Percentiles rank a stretch among this genome's conserved stretches.
phyloP scores from a whole-genome alignment of 2,329 filamentous ascomycete species.

The Pleurostoma richardsiae region DNA sequence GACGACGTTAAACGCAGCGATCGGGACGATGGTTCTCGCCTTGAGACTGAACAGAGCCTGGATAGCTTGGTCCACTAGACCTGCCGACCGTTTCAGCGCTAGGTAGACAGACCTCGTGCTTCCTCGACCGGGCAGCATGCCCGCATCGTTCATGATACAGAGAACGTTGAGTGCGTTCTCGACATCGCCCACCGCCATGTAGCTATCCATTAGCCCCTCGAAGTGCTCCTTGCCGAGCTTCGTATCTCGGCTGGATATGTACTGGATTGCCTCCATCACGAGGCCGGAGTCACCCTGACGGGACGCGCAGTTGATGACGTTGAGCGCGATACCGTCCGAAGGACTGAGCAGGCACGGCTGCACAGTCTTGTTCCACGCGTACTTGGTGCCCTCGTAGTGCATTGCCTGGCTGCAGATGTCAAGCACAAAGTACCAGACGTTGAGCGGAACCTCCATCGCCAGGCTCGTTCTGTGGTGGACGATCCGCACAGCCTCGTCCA shows the following conservation, averaged over 20 bases:
- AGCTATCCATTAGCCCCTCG: slow-evolving; percentile 70
- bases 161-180: slow-evolving; percentile 64
- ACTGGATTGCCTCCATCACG: slow-evolving; percentile 65
- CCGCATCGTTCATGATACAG: slow-evolving; percentile 66
- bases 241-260: slow-evolving; percentile 53
- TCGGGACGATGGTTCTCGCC: slow-evolving; percentile 24
- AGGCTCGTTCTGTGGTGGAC: slow-evolving; percentile 49
- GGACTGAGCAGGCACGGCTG: slow-evolving; percentile 34
- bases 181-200: slow-evolving; percentile 56
- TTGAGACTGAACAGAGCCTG: slow-evolving; percentile 49
- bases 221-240: slow-evolving; percentile 66
- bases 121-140: slow-evolving; percentile 48
- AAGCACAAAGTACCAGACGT: slow-evolving; percentile 68
- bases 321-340: slow-evolving; percentile 28
- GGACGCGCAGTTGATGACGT: slow-evolving; percentile 68
- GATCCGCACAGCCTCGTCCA: slow-evolving; percentile 71
- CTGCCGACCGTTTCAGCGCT: slow-evolving; percentile 42
- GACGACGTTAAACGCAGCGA: slow-evolving; percentile 33
- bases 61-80: slow-evolving; percentile 47
- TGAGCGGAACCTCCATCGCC: slow-evolving; percentile 29
- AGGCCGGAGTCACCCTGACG: slow-evolving; percentile 62
- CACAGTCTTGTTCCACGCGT: slow-evolving; percentile 61
- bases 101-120: slow-evolving; percentile 60
- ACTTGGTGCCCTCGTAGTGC: slow-evolving; percentile 59
- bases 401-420: slow-evolving; percentile 63